Percentiles rank a stretch among this genome's conserved stretches.
Evolutionary conservation across 345 rosid species (phyloP).

Genomic region (Zanthoxylum bungeanum): DNA sequence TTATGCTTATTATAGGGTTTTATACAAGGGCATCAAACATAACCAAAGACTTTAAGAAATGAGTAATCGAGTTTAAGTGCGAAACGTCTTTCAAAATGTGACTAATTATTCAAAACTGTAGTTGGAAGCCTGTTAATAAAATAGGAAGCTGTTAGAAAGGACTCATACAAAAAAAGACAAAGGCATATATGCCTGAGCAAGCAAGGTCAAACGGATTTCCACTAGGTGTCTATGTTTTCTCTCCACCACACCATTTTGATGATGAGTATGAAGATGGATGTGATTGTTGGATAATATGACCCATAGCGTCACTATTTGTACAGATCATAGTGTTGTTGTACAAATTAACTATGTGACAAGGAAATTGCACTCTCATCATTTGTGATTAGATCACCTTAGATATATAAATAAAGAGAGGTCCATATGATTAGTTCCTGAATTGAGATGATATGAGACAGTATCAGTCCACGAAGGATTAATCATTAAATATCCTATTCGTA

Average conservation of each 20-base stretch:
- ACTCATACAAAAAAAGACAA: not conserved
- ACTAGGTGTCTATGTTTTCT: not conserved
- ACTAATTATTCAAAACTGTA: too few relatives aligned
- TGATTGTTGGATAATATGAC: too few relatives aligned
- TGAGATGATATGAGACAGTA: too few relatives aligned
- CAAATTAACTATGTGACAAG: too few relatives aligned
- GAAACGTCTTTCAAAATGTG: not conserved
- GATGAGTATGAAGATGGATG: not conserved
- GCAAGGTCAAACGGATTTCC: not conserved
- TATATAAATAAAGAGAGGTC: too few relatives aligned
- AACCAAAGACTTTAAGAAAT: not conserved
- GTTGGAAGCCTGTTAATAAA: not conserved
- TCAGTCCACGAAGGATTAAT: too few relatives aligned
- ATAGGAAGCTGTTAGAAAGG: not conserved
- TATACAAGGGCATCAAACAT: not conserved
- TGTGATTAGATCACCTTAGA: too few relatives aligned
- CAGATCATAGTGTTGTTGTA: too few relatives aligned
- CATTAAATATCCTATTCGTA: too few relatives aligned
- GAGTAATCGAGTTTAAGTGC: not conserved
- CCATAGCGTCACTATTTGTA: too few relatives aligned
- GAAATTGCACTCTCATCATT: too few relatives aligned
- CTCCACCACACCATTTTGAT: not conserved
- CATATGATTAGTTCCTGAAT: too few relatives aligned
- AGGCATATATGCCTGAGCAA: not conserved
- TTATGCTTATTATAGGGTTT: not conserved